Evolutionary conservation across 1,284 basidiomycete species (phyloP), one percentile per base, ranked within the genome.

Genomic region (Cutaneotrichosporon curvatum): DNA sequence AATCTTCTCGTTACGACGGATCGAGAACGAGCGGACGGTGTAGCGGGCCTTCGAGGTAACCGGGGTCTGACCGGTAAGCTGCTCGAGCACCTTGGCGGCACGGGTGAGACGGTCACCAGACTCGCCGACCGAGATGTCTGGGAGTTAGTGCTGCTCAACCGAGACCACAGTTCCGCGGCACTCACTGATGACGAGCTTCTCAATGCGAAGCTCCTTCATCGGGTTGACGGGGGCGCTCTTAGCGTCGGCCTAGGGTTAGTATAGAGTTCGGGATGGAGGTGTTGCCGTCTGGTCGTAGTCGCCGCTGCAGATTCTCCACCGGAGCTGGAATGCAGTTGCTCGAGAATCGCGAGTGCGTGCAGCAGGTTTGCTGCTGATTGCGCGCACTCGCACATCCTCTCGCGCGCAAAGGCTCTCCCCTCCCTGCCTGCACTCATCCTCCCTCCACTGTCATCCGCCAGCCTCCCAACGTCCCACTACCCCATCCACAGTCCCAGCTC

Each of bases 1-100:
- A 71, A 98, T 98, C 83, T 98, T 97, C 79, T 99, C 95, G 81
- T 99, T 98, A 79, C 94, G 87, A 74, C 95, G 88, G 79, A 99
- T 98, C 74, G 89, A 87, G 79, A 98, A 98, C 50, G 88, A 88
- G 69, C 94, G 91, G 75, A 98, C 90, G 67, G 95, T 98, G 87
- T 95, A 98, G 65, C 94, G 89, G 57, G 94, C 94, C 82, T 97
- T 98, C 74, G 90, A 95, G 65, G 94, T 96, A 64, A 98, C 94
- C 69, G 95, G 94, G 50, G 94, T 91, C 80, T 98, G 94, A 70
- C 94, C 95, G 62, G 94, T 98, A 57, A 99, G 85, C 78, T 99
- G 95, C 78, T 99, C 95, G 68, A 99, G 80, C 61, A 98, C 94
- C 79, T 98, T 98, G 74, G 94, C 91, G 54, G 94, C 94, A 78